Evolutionary conservation across 148 eudicot genomes (phyloP).

Genomic region (Heliosperma pusillum): DNA sequence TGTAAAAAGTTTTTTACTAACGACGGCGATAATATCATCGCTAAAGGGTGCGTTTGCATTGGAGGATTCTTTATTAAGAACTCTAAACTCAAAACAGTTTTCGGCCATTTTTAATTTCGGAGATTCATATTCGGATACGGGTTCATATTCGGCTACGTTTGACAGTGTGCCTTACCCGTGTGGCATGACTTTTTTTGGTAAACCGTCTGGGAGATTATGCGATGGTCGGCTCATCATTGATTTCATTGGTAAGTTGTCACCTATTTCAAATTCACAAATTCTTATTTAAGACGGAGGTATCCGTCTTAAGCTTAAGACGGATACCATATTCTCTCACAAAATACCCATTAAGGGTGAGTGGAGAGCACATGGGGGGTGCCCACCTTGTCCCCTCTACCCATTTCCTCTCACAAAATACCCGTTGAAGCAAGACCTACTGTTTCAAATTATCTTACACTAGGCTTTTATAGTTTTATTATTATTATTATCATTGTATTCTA

Average conservation of each 20-base stretch:
- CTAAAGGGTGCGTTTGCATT: background rate
- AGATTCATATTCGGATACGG: slow-evolving; percentile 74
- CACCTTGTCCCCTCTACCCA: too few species aligned
- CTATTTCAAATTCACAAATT: too few species aligned
- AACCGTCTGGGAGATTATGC: slow-evolving; percentile 50
- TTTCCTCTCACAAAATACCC: too few species aligned
- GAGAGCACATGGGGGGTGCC: too few species aligned
- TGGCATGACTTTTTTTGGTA: slow-evolving; percentile 50
- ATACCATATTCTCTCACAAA: too few species aligned
- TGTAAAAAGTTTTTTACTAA: background rate
- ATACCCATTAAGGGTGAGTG: too few species aligned
- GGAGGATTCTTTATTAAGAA: background rate
- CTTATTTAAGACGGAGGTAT: too few species aligned
- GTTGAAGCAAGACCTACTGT: too few species aligned
- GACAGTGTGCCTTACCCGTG: slow-evolving; percentile 48
- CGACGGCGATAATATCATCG: background rate
- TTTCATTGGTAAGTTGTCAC: slow-evolving; percentile 43
- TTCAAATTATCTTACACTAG: too few species aligned
- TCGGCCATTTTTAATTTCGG: slow-evolving; percentile 76
- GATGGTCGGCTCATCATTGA: slow-evolving; percentile 63
- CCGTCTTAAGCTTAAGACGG: too few species aligned
- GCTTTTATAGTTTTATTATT: too few species aligned
- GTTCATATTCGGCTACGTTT: slow-evolving; percentile 61
- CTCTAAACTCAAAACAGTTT: background rate
- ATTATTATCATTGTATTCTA: too few species aligned